Conservation (phyloP, 352 stramenopile genomes). For the Phytophthora citrophthora region DNA sequence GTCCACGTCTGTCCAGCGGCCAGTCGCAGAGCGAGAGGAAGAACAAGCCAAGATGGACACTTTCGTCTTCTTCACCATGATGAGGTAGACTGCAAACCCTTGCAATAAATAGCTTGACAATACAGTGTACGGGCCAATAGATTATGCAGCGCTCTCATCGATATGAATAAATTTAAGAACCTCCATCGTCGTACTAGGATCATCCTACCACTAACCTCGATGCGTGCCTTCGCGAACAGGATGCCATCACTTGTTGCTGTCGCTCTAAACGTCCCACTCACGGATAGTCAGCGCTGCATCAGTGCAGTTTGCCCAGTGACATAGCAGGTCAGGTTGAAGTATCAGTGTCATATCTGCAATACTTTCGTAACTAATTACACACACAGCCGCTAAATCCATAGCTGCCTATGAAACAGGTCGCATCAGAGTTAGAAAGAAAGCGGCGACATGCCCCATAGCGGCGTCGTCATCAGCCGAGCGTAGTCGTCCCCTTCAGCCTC, state of each 20-base stretch:
- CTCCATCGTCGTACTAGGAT: too few relatives aligned
- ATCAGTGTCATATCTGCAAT: conserved; percentile 4
- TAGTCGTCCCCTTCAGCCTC: background rate
- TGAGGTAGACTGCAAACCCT: conserved; percentile 30
- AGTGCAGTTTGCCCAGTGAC: background rate
- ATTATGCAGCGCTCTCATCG: too few relatives aligned
- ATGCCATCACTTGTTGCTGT: background rate
- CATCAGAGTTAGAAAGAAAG: conserved; percentile 1
- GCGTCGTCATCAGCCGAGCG: background rate
- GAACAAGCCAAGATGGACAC: conserved; percentile 44
- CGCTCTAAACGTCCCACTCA: too few relatives aligned
- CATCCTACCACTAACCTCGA: too few relatives aligned
- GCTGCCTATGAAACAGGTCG: background rate
- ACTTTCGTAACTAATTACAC: conserved; percentile 6
- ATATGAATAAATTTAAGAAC: too few relatives aligned
- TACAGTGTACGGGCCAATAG: background rate
- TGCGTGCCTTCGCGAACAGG: too few relatives aligned
- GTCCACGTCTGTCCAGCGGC: background rate
- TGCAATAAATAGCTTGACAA: too few relatives aligned
- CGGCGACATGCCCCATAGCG: conserved; percentile 18
- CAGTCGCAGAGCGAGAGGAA: conserved; percentile 22
- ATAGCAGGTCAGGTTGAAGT: conserved; percentile 3
- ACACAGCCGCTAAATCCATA: background rate
- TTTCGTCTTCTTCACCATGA: conserved; percentile 50
- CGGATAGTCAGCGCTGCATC: background rate